Percentiles rank a stretch among this genome's conserved stretches.
Conservation (phyloP, 495 filamentous ascomycete species). For the Hypoxylon perforatum region DNA sequence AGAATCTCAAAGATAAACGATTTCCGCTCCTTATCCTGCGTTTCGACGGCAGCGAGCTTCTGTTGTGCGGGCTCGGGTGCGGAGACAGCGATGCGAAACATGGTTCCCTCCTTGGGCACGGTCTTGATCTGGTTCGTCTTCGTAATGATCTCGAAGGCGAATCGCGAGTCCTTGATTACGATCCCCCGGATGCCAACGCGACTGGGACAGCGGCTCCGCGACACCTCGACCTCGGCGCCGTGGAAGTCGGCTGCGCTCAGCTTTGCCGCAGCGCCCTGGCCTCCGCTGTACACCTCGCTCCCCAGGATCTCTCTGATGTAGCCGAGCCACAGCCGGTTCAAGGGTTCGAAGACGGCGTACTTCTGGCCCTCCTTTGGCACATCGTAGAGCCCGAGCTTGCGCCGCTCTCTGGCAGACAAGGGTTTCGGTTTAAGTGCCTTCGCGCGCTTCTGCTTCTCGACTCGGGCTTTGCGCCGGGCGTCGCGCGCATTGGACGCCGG, state of each 20-base stretch:
- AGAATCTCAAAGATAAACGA: constrained; percentile 84
- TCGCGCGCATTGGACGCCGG: constrained; percentile 69
- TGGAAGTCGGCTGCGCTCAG: constrained; percentile 88
- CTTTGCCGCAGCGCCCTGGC: constrained; percentile 66
- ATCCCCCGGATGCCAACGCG: constrained; percentile 87
- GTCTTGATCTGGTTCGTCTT: constrained; percentile 73
- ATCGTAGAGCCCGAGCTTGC: constrained; percentile 75
- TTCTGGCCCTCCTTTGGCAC: constrained; percentile 75
- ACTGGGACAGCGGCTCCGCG: constrained; percentile 79
- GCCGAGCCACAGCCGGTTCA: constrained; percentile 81
- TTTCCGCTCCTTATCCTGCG: constrained; percentile 27
- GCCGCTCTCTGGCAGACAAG: constrained; percentile 83
- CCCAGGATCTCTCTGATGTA: constrained; percentile 85
- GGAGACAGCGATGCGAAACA: constrained; percentile 83
- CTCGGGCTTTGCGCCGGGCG: constrained; percentile 66
- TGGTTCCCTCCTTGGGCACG: constrained; percentile 87
- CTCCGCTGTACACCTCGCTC: constrained; percentile 55
- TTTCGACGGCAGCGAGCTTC: constrained; percentile 17
- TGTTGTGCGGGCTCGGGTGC: constrained; percentile 41
- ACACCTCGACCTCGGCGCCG: constrained; percentile 85
- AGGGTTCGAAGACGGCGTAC: constrained; percentile 77
- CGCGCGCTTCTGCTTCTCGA: constrained; percentile 67
- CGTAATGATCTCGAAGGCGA: constrained; percentile 85
- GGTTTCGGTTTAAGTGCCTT: constrained; percentile 75
- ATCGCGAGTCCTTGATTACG: constrained; percentile 87